These are phyloP conservation scores for Paramecium caudatum DNA, from an alignment of 73 alveolate genomes.

Conservation along the genomic window DNA sequence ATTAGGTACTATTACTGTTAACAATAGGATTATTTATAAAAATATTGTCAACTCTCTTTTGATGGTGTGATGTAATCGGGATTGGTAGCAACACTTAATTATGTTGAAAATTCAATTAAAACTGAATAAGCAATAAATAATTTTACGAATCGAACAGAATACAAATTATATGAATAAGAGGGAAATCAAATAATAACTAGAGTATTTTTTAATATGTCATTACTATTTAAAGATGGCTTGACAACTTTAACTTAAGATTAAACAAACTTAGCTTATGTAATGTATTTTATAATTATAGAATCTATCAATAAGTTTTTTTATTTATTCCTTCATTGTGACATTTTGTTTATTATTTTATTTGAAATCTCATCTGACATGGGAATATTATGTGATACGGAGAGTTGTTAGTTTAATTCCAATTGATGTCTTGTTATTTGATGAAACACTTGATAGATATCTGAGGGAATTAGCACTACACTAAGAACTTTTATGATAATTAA, in stretches of 20 bases:
- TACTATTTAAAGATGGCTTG: neutral
- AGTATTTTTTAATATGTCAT: slow-evolving; percentile 55
- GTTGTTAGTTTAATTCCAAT: slow-evolving; percentile 34
- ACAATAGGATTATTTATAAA: neutral
- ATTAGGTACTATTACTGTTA: neutral
- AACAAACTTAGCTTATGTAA: slow-evolving; percentile 25
- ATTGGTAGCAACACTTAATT: slow-evolving; percentile 13
- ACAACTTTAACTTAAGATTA: neutral
- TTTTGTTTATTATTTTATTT: neutral
- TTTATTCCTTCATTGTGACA: neutral
- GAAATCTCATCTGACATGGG: neutral
- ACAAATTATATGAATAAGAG: slow-evolving; percentile 8
- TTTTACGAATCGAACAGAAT: slow-evolving; percentile 14
- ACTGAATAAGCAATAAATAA: slow-evolving; percentile 57
- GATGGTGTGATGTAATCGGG: neutral
- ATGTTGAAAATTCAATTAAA: slow-evolving; percentile 8
- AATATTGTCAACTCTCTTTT: neutral
- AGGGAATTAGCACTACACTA: neutral
- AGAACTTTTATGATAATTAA: neutral
- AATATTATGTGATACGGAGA: neutral
- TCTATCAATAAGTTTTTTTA: neutral
- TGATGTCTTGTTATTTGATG: neutral
- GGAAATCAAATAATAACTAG: slow-evolving; percentile 45
- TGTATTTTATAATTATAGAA: neutral
- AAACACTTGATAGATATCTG: slow-evolving; percentile 14